A percentile compares a stretch with the other conserved stretches of the same genome.
These are phyloP conservation scores for Poa pratensis DNA, from an alignment of 176 grass and related monocot genomes.

Conservation along the genomic window DNA sequence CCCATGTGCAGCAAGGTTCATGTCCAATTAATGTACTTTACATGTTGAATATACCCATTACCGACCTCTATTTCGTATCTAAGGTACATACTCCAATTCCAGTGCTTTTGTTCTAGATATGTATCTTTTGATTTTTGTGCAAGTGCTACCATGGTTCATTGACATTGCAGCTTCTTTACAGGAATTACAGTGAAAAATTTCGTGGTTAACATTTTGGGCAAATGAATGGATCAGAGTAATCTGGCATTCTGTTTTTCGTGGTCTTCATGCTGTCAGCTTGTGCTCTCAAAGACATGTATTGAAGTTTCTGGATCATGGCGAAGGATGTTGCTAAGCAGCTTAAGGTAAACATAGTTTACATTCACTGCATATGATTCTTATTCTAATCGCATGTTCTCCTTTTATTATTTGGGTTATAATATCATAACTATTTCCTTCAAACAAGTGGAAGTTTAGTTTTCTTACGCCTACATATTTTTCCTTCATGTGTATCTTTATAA, in stretches of 20 bases:
- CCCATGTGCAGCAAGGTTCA: conserved; percentile 82
- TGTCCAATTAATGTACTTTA: conserved; percentile 95
- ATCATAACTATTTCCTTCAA: not conserved
- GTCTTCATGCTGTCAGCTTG: conserved; percentile 83
- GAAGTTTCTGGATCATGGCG: conserved; percentile 97
- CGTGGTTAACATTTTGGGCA: conserved; percentile 82
- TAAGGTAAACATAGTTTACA: conserved; percentile 59
- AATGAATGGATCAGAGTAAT: conserved; percentile 86
- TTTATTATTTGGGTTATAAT: not conserved
- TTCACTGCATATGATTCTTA: not conserved
- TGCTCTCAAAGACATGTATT: conserved; percentile 85
- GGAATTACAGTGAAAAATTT: conserved; percentile 89
- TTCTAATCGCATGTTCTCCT: not conserved
- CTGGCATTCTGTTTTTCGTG: conserved; percentile 74
- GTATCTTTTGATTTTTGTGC: not conserved
- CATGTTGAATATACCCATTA: conserved; percentile 89
- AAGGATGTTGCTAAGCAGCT: conserved; percentile 90
- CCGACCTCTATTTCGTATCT: conserved; percentile 90
- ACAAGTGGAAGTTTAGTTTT: not conserved
- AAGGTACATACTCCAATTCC: conserved; percentile 43
- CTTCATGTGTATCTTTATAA: not conserved
- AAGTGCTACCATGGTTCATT: conserved; percentile 39
- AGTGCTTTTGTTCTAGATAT: not conserved
- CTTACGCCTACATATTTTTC: not conserved
- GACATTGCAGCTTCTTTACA: conserved; percentile 71